phyloP scores from a whole-genome alignment of 768 basidiomycete genomes.

The Xerocomellus dryophilus region DNA sequence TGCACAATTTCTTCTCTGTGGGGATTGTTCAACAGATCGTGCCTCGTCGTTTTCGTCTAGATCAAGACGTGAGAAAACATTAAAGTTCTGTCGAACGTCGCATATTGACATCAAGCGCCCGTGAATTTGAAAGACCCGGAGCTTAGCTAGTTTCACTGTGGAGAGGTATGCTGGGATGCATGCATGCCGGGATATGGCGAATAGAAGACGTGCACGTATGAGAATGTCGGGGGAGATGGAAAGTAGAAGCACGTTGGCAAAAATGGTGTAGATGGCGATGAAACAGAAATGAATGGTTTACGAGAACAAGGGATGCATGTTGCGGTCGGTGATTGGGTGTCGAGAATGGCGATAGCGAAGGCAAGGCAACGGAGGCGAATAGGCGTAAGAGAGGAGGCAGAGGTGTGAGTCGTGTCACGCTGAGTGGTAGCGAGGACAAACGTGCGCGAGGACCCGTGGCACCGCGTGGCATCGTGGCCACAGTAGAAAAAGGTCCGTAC shows the following conservation, averaged over 20 bases:
- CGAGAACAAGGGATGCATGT: slow-evolving; percentile 22
- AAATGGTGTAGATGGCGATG: slow-evolving; percentile 1
- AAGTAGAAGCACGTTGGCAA: slow-evolving; percentile 19
- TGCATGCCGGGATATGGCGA: slow-evolving; percentile 5
- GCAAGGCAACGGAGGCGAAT: slow-evolving; percentile 7
- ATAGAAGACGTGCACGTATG: not conserved
- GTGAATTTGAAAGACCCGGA: slow-evolving; percentile 26
- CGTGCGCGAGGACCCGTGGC: slow-evolving; percentile 37
- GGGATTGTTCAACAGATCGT: no score
- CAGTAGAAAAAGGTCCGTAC: slow-evolving; percentile 27
- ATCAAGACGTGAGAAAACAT: slow-evolving; percentile 13
- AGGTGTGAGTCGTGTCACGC: not conserved
- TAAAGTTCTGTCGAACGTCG: slow-evolving; percentile 15
- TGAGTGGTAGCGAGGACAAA: slow-evolving; percentile 28
- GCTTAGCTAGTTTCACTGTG: not conserved
- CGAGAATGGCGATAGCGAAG: slow-evolving; percentile 8
- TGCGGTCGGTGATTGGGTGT: slow-evolving; percentile 25
- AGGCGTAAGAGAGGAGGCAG: slow-evolving; percentile 1
- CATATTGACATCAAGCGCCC: not conserved
- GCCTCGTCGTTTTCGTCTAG: no score
- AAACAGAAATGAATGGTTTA: slow-evolving; percentile 16
- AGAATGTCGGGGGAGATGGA: not conserved
- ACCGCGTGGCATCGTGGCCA: slow-evolving; percentile 25
- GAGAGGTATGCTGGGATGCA: not conserved
- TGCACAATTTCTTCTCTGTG: no score